Percentiles rank a stretch among this genome's conserved stretches.
phyloP scores from a whole-genome alignment of 495 filamentous ascomycete genomes.

The Cryomyces antarcticus region DNA sequence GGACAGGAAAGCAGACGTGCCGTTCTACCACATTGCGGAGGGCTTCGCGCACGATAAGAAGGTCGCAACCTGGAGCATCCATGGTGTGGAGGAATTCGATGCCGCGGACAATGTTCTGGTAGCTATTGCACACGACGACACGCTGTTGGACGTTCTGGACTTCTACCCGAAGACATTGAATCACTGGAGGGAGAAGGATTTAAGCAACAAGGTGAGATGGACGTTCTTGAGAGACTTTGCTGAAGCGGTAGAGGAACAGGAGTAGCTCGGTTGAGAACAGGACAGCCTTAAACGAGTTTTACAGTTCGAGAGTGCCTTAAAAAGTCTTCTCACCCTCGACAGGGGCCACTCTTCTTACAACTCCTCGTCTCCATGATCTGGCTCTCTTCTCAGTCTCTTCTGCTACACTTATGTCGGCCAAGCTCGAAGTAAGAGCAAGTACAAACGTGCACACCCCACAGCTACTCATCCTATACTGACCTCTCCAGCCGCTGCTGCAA shows the following conservation, averaged over 20 bases:
- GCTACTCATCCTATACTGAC: too few species aligned
- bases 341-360: too few species aligned
- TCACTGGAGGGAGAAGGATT: slow-evolving; percentile 29
- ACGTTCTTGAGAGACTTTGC: slow-evolving; percentile 35
- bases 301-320: too few species aligned
- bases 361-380: too few species aligned
- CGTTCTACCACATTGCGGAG: slow-evolving; percentile 19
- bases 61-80: neutral
- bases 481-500: too few species aligned
- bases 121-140: slow-evolving; percentile 31
- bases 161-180: slow-evolving; percentile 31
- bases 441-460: too few species aligned
- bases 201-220: slow-evolving; percentile 30
- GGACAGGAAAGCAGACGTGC: slow-evolving; percentile 6
- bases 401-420: too few species aligned
- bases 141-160: slow-evolving; percentile 25
- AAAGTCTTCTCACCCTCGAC: too few species aligned
- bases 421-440: too few species aligned
- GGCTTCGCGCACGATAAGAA: slow-evolving; percentile 2
- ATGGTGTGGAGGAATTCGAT: slow-evolving; percentile 18
- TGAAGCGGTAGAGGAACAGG: slow-evolving; percentile 8
- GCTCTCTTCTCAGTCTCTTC: too few species aligned
- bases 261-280: slow-evolving; percentile 5
- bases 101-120: slow-evolving; percentile 30
- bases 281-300: too few species aligned